These are phyloP conservation scores for Angophora floribunda DNA, from an alignment of 345 rosid genomes.

Conservation along the genomic window DNA sequence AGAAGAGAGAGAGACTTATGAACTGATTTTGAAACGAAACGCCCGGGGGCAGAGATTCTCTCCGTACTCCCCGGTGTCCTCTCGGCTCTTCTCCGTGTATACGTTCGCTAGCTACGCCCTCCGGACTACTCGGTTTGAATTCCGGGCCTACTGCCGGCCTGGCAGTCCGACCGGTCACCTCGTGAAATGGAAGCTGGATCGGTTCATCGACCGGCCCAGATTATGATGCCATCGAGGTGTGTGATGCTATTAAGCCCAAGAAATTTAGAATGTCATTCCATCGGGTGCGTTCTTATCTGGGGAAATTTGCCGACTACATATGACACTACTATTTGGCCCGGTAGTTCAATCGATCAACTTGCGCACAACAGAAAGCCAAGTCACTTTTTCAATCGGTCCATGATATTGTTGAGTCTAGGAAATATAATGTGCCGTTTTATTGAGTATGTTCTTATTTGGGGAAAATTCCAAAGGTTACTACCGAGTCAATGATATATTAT, in stretches of 20 bases:
- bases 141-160: not conserved
- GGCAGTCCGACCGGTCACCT: rapidly evolving
- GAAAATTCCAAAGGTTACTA: rapidly evolving
- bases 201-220: too few relatives aligned
- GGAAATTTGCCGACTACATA: not conserved
- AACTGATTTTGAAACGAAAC: not conserved
- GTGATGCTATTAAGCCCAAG: rapidly evolving
- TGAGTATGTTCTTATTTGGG: rapidly evolving
- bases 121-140: not conserved
- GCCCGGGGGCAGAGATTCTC: not conserved
- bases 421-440: too few relatives aligned
- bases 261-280: too few relatives aligned
- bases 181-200: rapidly evolving
- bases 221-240: rapidly evolving
- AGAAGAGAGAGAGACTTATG: not conserved
- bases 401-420: too few relatives aligned
- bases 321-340: too few relatives aligned
- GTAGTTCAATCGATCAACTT: too few relatives aligned
- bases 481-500: rapidly evolving
- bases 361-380: too few relatives aligned
- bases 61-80: not conserved
- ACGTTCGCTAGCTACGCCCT: not conserved
- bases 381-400: too few relatives aligned
- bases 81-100: not conserved
- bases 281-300: rapidly evolving